Conservation (phyloP, 352 stramenopile species). For the Saprolegnia parasitica region DNA sequence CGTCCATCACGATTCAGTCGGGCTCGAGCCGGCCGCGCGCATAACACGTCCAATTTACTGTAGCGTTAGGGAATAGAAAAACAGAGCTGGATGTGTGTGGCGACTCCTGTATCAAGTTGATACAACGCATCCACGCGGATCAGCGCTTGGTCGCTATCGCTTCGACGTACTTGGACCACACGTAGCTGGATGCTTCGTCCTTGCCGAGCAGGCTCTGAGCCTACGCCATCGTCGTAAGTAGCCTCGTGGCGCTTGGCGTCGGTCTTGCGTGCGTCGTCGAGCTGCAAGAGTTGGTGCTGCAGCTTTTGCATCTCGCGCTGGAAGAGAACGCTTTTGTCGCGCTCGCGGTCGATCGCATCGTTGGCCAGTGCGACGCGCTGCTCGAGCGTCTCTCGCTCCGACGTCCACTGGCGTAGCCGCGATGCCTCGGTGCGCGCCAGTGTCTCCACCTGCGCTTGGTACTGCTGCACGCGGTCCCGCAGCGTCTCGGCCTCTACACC, state of each 20-base stretch:
- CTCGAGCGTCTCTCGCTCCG: not conserved
- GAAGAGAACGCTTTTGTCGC: not conserved
- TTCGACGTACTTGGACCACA: constrained; percentile 24
- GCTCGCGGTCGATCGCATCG: constrained; percentile 7
- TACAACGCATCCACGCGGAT: not conserved
- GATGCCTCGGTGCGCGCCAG: not conserved
- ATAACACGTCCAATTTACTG: too few species aligned
- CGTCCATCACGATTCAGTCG: constrained; percentile 24
- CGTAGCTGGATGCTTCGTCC: constrained; percentile 12
- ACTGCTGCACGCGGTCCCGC: constrained; percentile 2
- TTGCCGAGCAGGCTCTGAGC: constrained; percentile 20
- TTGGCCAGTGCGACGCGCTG: not conserved
- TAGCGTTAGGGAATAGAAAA: too few species aligned
- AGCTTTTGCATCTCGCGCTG: constrained; percentile 17
- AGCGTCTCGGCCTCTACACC: not conserved
- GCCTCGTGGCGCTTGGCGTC: constrained; percentile 24
- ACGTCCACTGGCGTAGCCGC: not conserved
- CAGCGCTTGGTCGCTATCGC: not conserved
- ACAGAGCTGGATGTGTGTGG: too few species aligned
- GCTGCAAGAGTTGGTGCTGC: not conserved
- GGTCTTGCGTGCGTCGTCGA: not conserved
- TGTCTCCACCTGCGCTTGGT: not conserved
- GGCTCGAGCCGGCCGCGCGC: not conserved
- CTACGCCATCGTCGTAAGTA: too few species aligned
- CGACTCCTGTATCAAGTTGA: too few species aligned